Conservation (phyloP, 441 rosid genomes). For the Daphne laureola region DNA sequence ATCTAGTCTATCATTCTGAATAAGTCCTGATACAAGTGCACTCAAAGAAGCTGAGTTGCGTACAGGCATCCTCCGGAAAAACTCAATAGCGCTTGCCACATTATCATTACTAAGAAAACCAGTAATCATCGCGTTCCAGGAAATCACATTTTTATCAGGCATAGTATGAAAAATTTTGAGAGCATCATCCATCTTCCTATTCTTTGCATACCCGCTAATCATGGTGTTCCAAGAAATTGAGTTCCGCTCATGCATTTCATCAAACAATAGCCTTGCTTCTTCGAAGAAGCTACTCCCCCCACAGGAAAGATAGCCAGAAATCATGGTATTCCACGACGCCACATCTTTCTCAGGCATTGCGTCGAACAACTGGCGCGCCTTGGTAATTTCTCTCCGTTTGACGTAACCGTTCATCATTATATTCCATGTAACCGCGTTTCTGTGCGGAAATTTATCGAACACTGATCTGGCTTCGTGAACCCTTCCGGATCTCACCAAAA, state of each 20-base stretch:
- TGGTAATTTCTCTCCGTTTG: slow-evolving; percentile 10
- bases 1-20: slow-evolving; percentile 9
- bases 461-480: slow-evolving; percentile 1
- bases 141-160: slow-evolving; percentile 18
- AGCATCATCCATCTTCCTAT: slow-evolving; percentile 15
- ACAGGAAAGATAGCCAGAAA: slow-evolving; percentile 9
- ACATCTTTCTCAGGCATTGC: slow-evolving; percentile 27
- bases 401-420: slow-evolving; percentile 10
- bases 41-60: slow-evolving; percentile 8
- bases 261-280: slow-evolving; percentile 16
- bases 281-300: slow-evolving; percentile 7
- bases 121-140: slow-evolving; percentile 20
- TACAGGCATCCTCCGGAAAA: slow-evolving; percentile 12
- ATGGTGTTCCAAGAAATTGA: slow-evolving; percentile 30
- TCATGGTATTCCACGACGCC: slow-evolving; percentile 26
- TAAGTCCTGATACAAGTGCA: slow-evolving; percentile 11
- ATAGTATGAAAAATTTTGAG: slow-evolving; percentile 20
- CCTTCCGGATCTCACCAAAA: slow-evolving; percentile 2
- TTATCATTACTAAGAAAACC: slow-evolving; percentile 14
- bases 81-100: slow-evolving; percentile 7
- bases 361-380: slow-evolving; percentile 17
- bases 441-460: slow-evolving; percentile 9
- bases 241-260: slow-evolving; percentile 18
- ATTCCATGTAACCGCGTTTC: slow-evolving; percentile 17
- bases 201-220: slow-evolving; percentile 34